Evolutionary conservation across 495 filamentous ascomycete genomes (phyloP).

Genomic region (Penicillium daleae): DNA sequence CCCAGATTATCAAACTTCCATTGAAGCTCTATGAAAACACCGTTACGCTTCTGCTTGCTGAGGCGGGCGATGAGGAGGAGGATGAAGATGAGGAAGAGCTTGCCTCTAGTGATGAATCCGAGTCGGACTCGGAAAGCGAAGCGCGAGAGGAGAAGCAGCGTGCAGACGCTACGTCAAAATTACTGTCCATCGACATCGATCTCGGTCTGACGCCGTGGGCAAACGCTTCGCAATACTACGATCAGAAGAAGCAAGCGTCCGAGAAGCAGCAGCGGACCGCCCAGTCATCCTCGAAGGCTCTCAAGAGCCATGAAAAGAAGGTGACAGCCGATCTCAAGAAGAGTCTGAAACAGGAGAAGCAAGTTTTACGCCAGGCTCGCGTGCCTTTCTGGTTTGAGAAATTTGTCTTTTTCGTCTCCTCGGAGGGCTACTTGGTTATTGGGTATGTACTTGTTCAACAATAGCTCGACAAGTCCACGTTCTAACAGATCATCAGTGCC

Average conservation of each 20-base stretch:
- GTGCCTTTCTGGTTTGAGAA: constrained; percentile 95
- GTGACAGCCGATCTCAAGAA: constrained; percentile 83
- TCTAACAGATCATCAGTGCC: constrained; percentile 53
- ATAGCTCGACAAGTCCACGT: not conserved
- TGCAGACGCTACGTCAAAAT: constrained; percentile 34
- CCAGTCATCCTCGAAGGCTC: constrained; percentile 77
- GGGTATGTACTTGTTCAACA: constrained; percentile 39
- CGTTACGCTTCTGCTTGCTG: constrained; percentile 76
- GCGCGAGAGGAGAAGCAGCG: constrained; percentile 36
- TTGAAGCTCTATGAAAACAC: constrained; percentile 89
- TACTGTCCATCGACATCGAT: constrained; percentile 79
- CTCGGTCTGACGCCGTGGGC: constrained; percentile 80
- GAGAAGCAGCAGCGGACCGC: constrained; percentile 85
- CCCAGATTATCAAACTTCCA: constrained; percentile 83
- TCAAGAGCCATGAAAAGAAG: constrained; percentile 89
- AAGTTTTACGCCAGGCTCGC: constrained; percentile 78
- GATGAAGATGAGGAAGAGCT: constrained; percentile 50
- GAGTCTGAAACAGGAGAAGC: constrained; percentile 88
- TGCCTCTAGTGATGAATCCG: constrained; percentile 65
- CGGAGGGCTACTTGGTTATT: constrained; percentile 91
- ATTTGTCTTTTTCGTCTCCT: constrained; percentile 91
- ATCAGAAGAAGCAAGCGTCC: constrained; percentile 79
- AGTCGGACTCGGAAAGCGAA: constrained; percentile 62
- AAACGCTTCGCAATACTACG: constrained; percentile 91
- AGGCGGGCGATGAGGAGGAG: constrained; percentile 63